Evolutionary conservation across 164 flowering plant species (phyloP).

Genomic region (Tetrastigma voinierianum): DNA sequence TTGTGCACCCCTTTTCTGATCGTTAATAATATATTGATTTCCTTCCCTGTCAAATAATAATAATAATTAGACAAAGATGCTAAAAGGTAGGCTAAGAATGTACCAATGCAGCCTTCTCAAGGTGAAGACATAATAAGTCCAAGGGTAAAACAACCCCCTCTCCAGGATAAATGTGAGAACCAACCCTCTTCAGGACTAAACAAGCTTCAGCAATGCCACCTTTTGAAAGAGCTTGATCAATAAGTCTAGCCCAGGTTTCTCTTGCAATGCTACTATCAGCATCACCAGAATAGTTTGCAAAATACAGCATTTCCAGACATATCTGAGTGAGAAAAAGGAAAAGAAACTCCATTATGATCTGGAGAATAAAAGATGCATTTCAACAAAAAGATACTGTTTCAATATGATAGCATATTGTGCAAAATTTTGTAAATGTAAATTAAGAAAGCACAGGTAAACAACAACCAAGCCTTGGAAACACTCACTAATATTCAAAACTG

Average conservation of each 20-base stretch:
- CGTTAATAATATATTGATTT: too few relatives aligned
- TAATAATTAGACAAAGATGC: background rate
- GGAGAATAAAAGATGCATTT: background rate
- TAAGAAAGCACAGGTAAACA: too few relatives aligned
- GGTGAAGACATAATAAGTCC: conserved; percentile 87
- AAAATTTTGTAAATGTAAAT: too few relatives aligned
- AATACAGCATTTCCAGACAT: conserved; percentile 92
- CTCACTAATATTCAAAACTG: too few relatives aligned
- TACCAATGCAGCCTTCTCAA: conserved; percentile 98
- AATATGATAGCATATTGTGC: too few relatives aligned
- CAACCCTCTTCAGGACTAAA: conserved; percentile 85
- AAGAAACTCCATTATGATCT: background rate
- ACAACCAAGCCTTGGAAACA: too few relatives aligned
- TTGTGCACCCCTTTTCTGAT: too few relatives aligned
- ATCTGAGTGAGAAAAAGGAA: conserved; percentile 43
- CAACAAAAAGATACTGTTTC: too few relatives aligned
- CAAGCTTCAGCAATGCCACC: conserved; percentile 98
- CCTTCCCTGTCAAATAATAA: too few relatives aligned
- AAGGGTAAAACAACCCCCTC: conserved; percentile 86
- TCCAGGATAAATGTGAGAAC: conserved; percentile 83
- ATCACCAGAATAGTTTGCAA: conserved; percentile 93
- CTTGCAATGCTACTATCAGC: conserved; percentile 78
- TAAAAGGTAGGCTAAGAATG: background rate
- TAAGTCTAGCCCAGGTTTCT: conserved; percentile 97
- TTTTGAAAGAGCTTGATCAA: conserved; percentile 85